These are phyloP conservation scores for Chaetomiaceae sp. DNA, from an alignment of 2,329 filamentous ascomycete genomes.

Conservation along the genomic window DNA sequence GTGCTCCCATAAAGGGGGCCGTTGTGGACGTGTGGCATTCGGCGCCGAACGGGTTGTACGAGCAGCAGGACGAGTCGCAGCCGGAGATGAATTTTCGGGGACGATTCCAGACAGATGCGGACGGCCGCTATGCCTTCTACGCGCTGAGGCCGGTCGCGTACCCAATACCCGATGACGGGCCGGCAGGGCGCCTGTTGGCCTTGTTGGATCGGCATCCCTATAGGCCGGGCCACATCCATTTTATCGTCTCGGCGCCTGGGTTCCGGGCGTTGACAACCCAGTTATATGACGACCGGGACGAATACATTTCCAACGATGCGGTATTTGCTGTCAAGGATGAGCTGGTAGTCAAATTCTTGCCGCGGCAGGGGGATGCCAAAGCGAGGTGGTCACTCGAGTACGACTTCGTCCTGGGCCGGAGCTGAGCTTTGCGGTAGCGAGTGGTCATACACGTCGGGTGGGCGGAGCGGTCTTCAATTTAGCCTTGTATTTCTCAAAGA, in stretches of 20 bases:
- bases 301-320: conserved; percentile 48
- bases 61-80: conserved; percentile 45
- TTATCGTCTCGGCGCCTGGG: conserved; percentile 42
- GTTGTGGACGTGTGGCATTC: conserved; percentile 61
- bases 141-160: conserved; percentile 57
- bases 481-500: too few species aligned
- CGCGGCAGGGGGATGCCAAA: conserved; percentile 27
- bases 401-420: conserved; percentile 33
- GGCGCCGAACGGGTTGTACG: conserved; percentile 47
- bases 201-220: conserved; percentile 34
- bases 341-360: conserved; percentile 33
- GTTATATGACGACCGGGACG: conserved; percentile 58
- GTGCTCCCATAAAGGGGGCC: conserved; percentile 48
- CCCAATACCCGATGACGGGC: conserved; percentile 36
- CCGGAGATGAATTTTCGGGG: conserved; percentile 70
- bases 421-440: not conserved
- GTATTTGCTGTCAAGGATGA: conserved; percentile 40
- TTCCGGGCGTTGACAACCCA: conserved; percentile 66
- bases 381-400: conserved; percentile 33
- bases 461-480: not conserved
- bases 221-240: conserved; percentile 37
- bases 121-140: conserved; percentile 60
- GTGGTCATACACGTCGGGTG: not conserved
- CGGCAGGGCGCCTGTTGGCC: conserved; percentile 31
- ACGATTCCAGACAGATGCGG: conserved; percentile 60